Percentiles rank a stretch among this genome's conserved stretches.
phyloP scores from a whole-genome alignment of 352 stramenopile species.

The Phytophthora parvispora region DNA sequence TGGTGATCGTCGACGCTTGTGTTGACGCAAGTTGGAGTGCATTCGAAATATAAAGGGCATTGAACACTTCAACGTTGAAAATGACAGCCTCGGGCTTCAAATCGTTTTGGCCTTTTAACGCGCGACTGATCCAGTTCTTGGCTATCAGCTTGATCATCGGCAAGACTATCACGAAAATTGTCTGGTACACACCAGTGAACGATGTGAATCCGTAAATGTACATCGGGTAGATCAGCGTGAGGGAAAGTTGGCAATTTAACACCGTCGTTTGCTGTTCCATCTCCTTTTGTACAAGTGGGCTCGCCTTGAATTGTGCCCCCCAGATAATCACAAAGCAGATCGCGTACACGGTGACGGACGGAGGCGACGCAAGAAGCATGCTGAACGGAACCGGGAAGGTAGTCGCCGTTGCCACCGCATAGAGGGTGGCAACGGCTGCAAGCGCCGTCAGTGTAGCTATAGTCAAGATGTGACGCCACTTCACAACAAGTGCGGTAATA shows the following conservation, averaged over 20 bases:
- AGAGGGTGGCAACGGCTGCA: slow-evolving; percentile 10
- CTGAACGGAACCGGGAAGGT: slow-evolving; percentile 25
- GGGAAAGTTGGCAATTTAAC: slow-evolving; percentile 22
- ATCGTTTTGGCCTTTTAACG: slow-evolving; percentile 24
- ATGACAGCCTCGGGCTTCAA: slow-evolving; percentile 40
- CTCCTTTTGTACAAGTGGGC: slow-evolving; percentile 12
- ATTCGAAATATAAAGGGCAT: slow-evolving; percentile 36
- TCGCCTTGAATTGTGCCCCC: slow-evolving; percentile 14
- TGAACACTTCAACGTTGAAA: slow-evolving; percentile 55
- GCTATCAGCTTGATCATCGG: slow-evolving; percentile 25
- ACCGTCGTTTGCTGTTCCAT: slow-evolving; percentile 20
- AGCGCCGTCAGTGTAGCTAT: slow-evolving; percentile 7
- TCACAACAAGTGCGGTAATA: slow-evolving; percentile 11
- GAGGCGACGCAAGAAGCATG: slow-evolving; percentile 19
- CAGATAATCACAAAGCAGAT: slow-evolving; percentile 26
- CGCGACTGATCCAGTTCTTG: slow-evolving; percentile 39
- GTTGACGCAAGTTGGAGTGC: slow-evolving; percentile 19
- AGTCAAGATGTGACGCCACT: slow-evolving; percentile 4
- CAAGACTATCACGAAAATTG: slow-evolving; percentile 14
- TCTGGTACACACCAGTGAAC: slow-evolving; percentile 17
- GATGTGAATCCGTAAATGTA: slow-evolving; percentile 36
- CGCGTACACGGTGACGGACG: slow-evolving; percentile 12
- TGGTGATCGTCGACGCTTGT: slow-evolving; percentile 11
- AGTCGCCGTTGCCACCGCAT: slow-evolving; percentile 9
- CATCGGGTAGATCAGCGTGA: slow-evolving; percentile 37